phyloP scores from a whole-genome alignment of 2,329 filamentous ascomycete species.

The Epichloe sylvatica region DNA sequence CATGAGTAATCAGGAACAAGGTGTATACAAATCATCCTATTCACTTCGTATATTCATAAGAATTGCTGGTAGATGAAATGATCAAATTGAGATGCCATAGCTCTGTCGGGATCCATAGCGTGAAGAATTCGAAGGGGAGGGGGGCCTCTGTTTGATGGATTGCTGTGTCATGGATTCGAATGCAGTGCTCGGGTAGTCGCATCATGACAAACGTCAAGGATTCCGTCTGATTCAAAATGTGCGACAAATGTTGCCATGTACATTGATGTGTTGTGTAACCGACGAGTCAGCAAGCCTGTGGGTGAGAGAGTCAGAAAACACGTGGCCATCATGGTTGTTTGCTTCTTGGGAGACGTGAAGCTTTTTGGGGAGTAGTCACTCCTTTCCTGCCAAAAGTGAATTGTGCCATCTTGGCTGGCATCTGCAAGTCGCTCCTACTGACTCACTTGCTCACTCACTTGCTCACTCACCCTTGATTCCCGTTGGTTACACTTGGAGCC shows the following conservation, averaged over 20 bases:
- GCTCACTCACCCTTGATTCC: background rate
- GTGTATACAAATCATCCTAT: background rate
- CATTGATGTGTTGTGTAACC: slow-evolving; percentile 3
- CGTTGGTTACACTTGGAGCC: background rate
- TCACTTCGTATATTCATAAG: background rate
- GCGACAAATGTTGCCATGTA: background rate
- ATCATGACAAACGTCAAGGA: slow-evolving; percentile 5
- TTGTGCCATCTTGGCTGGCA: background rate
- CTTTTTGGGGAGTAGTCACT: background rate
- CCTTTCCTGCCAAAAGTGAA: background rate
- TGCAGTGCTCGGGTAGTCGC: slow-evolving; percentile 2
- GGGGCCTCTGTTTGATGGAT: background rate
- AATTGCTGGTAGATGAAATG: background rate
- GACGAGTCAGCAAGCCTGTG: slow-evolving; percentile 1
- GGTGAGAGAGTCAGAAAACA: slow-evolving; percentile 1
- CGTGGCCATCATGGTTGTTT: slow-evolving; percentile 1
- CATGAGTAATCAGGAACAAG: background rate
- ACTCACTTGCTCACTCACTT: too few relatives aligned
- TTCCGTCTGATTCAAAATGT: background rate
- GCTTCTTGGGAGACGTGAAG: background rate
- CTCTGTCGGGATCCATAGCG: background rate
- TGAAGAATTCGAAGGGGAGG: too few relatives aligned
- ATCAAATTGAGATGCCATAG: background rate
- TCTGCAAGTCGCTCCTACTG: background rate
- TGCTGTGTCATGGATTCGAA: slow-evolving; percentile 1